Conservation (phyloP, 2,329 filamentous ascomycete species). For the Lasiodiplodia sp. region DNA sequence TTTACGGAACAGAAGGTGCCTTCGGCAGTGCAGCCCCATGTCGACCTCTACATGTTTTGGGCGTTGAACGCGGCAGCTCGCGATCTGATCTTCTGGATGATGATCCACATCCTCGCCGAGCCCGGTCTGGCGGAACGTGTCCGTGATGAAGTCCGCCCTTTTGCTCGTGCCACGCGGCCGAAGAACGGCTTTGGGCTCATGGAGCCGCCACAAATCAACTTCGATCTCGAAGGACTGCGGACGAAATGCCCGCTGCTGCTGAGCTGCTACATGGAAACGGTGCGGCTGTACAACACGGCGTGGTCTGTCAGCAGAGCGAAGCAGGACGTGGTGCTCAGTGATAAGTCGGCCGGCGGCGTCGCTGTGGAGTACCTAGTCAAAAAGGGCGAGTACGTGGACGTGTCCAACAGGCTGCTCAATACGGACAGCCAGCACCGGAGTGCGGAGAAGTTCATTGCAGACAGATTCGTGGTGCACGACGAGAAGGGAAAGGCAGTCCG, state of each 20-base stretch:
- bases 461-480: conserved; percentile 42
- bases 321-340: conserved; percentile 45
- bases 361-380: conserved; percentile 40
- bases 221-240: conserved; percentile 44
- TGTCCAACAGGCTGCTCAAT: conserved; percentile 47
- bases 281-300: conserved; percentile 45
- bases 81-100: conserved; percentile 53
- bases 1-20: conserved; percentile 11
- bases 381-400: conserved; percentile 47
- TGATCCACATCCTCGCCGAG: conserved; percentile 43
- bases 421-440: conserved; percentile 36
- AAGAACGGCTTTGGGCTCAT: conserved; percentile 42
- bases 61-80: conserved; percentile 59
- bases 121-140: conserved; percentile 38
- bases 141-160: conserved; percentile 45
- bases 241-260: conserved; percentile 46
- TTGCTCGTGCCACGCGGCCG: conserved; percentile 40
- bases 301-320: conserved; percentile 47
- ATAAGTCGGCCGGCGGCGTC: conserved; percentile 36
- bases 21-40: conserved; percentile 40
- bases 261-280: conserved; percentile 47
- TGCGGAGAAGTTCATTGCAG: conserved; percentile 32
- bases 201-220: conserved; percentile 41
- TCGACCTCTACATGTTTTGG: conserved; percentile 62
- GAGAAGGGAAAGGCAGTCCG: conserved; percentile 36